Evolutionary conservation across 2,329 filamentous ascomycete species (phyloP).

Genomic region (Penicillium hordei): DNA sequence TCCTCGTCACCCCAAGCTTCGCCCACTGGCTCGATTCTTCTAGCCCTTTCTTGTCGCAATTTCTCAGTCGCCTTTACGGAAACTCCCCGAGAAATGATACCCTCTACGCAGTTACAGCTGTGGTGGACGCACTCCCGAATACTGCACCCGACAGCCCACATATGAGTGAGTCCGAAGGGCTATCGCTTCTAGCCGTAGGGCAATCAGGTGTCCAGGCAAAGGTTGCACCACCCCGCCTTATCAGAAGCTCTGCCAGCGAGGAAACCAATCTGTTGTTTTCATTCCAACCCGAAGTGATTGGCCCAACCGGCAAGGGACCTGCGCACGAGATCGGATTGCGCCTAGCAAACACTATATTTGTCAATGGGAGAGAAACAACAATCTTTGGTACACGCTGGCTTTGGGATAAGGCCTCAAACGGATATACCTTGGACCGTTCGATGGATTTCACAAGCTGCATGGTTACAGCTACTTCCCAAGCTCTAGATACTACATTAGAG

Average conservation of each 20-base stretch:
- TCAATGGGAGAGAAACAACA: slow-evolving; percentile 44
- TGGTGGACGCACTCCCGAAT: slow-evolving; percentile 40
- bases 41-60: slow-evolving; percentile 32
- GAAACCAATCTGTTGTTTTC: slow-evolving; percentile 37
- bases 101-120: slow-evolving; percentile 35
- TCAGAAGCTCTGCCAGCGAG: slow-evolving; percentile 31
- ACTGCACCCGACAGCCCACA: background rate
- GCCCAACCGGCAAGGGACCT: slow-evolving; percentile 3
- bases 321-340: slow-evolving; percentile 40
- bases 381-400: slow-evolving; percentile 40
- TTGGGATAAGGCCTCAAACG: slow-evolving; percentile 22
- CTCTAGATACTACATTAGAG: slow-evolving; percentile 22
- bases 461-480: slow-evolving; percentile 21
- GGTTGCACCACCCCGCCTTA: slow-evolving; percentile 26
- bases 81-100: slow-evolving; percentile 11
- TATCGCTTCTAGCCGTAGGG: slow-evolving; percentile 35
- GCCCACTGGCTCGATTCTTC: slow-evolving; percentile 39
- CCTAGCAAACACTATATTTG: slow-evolving; percentile 44
- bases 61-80: slow-evolving; percentile 30
- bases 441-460: slow-evolving; percentile 35
- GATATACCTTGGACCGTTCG: slow-evolving; percentile 27
- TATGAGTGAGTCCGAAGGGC: slow-evolving; percentile 33
- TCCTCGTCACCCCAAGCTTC: slow-evolving; percentile 41
- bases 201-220: slow-evolving; percentile 32
- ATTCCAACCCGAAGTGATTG: slow-evolving; percentile 14